A percentile compares a stretch with the other conserved stretches of the same genome.
Conservation (phyloP, 129 eudicot genomes). For the Glebionis coronaria region DNA sequence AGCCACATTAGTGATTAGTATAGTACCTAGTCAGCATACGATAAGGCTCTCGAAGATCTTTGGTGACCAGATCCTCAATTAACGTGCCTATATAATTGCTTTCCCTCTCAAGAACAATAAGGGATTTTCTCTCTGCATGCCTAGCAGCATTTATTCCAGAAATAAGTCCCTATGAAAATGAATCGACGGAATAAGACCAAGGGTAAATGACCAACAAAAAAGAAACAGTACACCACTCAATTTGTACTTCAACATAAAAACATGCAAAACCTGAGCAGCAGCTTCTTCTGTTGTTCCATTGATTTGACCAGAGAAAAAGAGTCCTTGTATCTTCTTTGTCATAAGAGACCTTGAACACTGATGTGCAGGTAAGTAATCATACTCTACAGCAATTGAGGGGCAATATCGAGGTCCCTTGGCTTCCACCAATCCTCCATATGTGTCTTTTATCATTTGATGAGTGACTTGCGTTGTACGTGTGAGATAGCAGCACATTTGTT, state of each 20-base stretch:
- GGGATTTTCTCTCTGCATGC: conserved; percentile 76
- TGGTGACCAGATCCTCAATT: conserved; percentile 92
- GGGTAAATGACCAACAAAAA: background rate
- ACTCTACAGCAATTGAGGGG: conserved; percentile 98
- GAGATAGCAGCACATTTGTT: conserved; percentile 95
- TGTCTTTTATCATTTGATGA: conserved; percentile 81
- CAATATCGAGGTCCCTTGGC: conserved; percentile 99
- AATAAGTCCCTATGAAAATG: conserved; percentile 56
- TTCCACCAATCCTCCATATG: conserved; percentile 99
- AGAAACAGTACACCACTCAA: conserved; percentile 9
- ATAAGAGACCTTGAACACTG: conserved; percentile 94
- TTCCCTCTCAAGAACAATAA: conserved; percentile 89
- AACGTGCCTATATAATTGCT: conserved; percentile 92
- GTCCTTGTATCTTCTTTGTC: conserved; percentile 91
- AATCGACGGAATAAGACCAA: conserved; percentile 6
- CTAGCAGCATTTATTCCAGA: conserved; percentile 99
- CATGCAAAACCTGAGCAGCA: conserved; percentile 80
- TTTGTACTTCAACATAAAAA: background rate
- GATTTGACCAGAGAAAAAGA: conserved; percentile 95
- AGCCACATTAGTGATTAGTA: background rate
- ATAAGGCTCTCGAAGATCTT: conserved; percentile 97
- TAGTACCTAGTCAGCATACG: conserved; percentile 85
- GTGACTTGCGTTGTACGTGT: conserved; percentile 92
- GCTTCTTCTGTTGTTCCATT: conserved; percentile 99
- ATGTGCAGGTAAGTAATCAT: conserved; percentile 94